Evolutionary conservation across 1,139 yeast genomes (phyloP), one percentile per base, ranked within the genome.

Genomic region (Pichia sp.): DNA sequence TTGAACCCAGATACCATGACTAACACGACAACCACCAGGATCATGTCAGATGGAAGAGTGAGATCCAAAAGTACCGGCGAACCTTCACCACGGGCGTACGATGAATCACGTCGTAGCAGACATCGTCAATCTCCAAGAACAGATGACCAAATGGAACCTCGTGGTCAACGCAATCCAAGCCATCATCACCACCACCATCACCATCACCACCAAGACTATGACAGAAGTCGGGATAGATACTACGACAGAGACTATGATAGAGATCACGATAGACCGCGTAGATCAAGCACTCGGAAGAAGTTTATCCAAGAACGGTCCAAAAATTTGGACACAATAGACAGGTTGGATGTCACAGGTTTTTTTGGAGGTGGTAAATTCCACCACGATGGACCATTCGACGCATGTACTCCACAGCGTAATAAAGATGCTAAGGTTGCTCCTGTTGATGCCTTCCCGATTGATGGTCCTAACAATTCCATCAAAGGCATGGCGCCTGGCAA

Each of bases 301-400:
- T 57, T 65, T 34, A 62, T 62, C 15, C 56, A 65, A 53, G 70
- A 65, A 68, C 71, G 62, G 66, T 78, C 62, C 29, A 82, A 84
- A 63, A 82, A 83, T 61, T 81, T 93, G 61, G 99, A 93, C 67
- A 89, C 96, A 5, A 93, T 93, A 64, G 99, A 93, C 73, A 88
- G 87, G 71, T 77, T 93, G 62, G 99, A 93, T 69, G 98, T 92
- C 41, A 90, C 98, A 7, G 98, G 96, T 0, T 78, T 93, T 61
- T 92, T 88, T 68, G 97, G 97, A n/a, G 85, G 89, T 46, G 87
- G 88, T 31, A 89, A 93, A 1, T 93, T 93, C 78, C 99, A 93
- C 71, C 99, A 93, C 70, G 99, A 93, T 71, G 99, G 99, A 13
- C 99, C 99, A 16, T 93, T 93, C 70, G 99, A 93, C 70, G 99